A percentile compares a stretch with the other conserved stretches of the same genome.
phyloP scores from a whole-genome alignment of 2,329 filamentous ascomycete genomes.

The Aschersonia sp. region DNA sequence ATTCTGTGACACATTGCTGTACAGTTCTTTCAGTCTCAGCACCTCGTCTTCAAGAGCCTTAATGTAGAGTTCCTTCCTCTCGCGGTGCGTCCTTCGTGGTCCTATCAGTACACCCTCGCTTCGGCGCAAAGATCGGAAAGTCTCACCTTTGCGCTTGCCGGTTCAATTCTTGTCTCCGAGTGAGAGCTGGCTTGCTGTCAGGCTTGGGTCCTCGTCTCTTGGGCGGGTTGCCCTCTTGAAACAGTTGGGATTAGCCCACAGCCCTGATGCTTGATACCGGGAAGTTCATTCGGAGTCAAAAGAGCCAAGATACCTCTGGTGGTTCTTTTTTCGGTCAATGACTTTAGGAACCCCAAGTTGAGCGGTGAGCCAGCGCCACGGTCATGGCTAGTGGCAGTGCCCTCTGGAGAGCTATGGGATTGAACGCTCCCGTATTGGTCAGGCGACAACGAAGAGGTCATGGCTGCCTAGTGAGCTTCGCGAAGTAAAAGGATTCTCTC shows the following conservation, averaged over 20 bases:
- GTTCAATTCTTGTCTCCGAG: constrained; percentile 83
- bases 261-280: too few relatives aligned
- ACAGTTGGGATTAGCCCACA: too few relatives aligned
- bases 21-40: constrained; percentile 75
- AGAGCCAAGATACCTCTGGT: constrained; percentile 46
- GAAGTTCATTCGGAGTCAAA: too few relatives aligned
- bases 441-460: constrained; percentile 29
- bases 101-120: neutral
- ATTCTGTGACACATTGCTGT: constrained; percentile 57
- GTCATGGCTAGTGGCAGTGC: constrained; percentile 17
- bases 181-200: constrained; percentile 88
- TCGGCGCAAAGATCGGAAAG: neutral
- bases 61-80: constrained; percentile 93
- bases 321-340: constrained; percentile 55
- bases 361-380: constrained; percentile 26
- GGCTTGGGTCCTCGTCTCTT: constrained; percentile 92
- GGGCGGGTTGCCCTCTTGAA: constrained; percentile 61
- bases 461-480: neutral
- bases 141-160: constrained; percentile 83
- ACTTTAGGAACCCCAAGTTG: constrained; percentile 51
- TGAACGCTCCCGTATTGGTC: constrained; percentile 15
- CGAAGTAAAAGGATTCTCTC: neutral
- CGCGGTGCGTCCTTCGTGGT: constrained; percentile 67
- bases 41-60: constrained; percentile 88
- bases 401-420: constrained; percentile 11